Evolutionary conservation across 768 basidiomycete genomes (phyloP).

Genomic region (Leccinum olivaceopallidum): DNA sequence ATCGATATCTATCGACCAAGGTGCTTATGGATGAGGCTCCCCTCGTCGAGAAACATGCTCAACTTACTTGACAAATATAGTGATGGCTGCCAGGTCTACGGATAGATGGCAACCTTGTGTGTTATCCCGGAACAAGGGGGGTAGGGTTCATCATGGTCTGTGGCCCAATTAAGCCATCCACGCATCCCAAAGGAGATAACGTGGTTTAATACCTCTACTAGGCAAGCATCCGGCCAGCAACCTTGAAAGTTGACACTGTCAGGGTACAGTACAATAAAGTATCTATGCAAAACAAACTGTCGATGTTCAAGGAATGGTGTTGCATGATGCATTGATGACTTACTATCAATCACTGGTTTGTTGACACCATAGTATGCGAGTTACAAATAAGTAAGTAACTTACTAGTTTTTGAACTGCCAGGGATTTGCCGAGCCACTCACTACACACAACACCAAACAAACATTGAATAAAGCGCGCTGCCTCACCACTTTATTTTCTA

Average conservation of each 20-base stretch:
- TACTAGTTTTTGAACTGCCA: neutral
- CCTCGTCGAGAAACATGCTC: neutral
- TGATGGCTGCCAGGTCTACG: neutral
- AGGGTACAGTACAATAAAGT: neutral
- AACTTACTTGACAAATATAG: neutral
- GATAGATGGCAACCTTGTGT: neutral
- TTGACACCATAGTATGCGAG: neutral
- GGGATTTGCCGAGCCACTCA: slow-evolving; percentile 15
- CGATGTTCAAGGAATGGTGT: neutral
- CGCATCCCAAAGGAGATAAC: slow-evolving; percentile 9
- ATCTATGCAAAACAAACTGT: slow-evolving; percentile 1
- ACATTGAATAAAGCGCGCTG: slow-evolving; percentile 4
- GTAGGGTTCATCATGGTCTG: neutral
- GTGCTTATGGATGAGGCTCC: neutral
- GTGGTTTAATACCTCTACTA: neutral
- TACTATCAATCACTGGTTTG: neutral
- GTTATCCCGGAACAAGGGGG: neutral
- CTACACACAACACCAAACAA: slow-evolving; percentile 25
- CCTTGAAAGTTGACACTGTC: neutral
- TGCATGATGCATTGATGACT: neutral
- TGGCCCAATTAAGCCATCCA: neutral
- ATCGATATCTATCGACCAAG: neutral
- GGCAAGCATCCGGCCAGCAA: neutral
- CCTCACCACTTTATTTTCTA: neutral
- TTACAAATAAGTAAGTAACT: neutral